Conservation (phyloP, 768 basidiomycete genomes). For the Amanita pseudoporphyria region DNA sequence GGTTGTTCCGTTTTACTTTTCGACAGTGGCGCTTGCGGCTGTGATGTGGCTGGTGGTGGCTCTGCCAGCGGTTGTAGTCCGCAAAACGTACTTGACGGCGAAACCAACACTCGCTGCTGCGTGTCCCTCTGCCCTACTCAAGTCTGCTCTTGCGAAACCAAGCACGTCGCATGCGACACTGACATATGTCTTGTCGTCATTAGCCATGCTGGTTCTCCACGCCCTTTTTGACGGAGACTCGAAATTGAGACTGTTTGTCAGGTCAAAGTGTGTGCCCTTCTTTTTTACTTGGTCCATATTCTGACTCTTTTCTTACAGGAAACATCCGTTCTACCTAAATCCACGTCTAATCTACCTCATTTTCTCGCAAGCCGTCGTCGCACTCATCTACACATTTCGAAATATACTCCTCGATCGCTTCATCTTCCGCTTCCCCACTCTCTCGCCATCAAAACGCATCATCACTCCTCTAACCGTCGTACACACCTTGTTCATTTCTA, state of each 20-base stretch:
- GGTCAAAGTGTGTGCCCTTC: constrained; percentile 40
- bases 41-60: constrained; percentile 42
- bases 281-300: background rate
- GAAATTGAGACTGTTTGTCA: constrained; percentile 48
- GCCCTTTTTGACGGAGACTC: constrained; percentile 29
- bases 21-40: constrained; percentile 31
- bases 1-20: constrained; percentile 30
- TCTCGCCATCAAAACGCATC: constrained; percentile 2
- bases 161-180: constrained; percentile 35
- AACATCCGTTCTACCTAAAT: constrained; percentile 68
- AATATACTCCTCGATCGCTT: constrained; percentile 58
- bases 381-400: constrained; percentile 40
- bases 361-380: constrained; percentile 39
- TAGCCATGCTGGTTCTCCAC: constrained; percentile 34
- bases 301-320: constrained; percentile 28
- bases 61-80: constrained; percentile 45
- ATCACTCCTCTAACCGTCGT: constrained; percentile 15
- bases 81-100: constrained; percentile 54
- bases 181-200: constrained; percentile 38
- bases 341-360: constrained; percentile 55
- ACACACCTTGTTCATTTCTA: constrained; percentile 26
- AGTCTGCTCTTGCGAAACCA: constrained; percentile 34
- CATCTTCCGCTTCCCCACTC: constrained; percentile 22
- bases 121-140: constrained; percentile 43
- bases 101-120: constrained; percentile 36